phyloP scores from a whole-genome alignment of 2,329 filamentous ascomycete genomes.

The Plenodomus biglobosus region DNA sequence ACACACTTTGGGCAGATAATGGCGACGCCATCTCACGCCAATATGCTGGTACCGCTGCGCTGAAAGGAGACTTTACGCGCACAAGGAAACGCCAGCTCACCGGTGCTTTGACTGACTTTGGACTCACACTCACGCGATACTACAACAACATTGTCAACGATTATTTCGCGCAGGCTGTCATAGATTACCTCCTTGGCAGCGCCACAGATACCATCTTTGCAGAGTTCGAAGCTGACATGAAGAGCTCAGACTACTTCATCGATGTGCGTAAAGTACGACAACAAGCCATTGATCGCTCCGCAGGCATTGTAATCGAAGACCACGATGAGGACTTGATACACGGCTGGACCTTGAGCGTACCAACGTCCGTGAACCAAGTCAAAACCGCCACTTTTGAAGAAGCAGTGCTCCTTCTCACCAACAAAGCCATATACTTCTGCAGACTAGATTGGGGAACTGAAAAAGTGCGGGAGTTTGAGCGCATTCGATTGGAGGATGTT shows the following conservation, averaged over 20 bases:
- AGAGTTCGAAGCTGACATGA: conserved; percentile 92
- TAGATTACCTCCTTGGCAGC: conserved; percentile 91
- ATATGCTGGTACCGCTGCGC: conserved; percentile 90
- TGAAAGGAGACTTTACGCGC: conserved; percentile 95
- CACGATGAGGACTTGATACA: conserved; percentile 84
- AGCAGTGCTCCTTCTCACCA: conserved; percentile 81
- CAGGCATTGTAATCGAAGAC: conserved; percentile 73
- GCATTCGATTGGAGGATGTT: conserved; percentile 75
- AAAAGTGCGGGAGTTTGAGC: conserved; percentile 90
- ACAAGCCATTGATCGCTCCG: conserved; percentile 84
- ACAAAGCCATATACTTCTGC: conserved; percentile 82
- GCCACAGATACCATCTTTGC: conserved; percentile 83
- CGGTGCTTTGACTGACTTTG: conserved; percentile 87
- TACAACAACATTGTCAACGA: conserved; percentile 93
- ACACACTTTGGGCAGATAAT: conserved; percentile 95
- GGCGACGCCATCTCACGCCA: conserved; percentile 94
- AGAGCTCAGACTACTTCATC: conserved; percentile 86
- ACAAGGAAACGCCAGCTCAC: conserved; percentile 88
- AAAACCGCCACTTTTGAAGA: conserved; percentile 79
- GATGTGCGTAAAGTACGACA: conserved; percentile 83
- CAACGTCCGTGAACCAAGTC: conserved; percentile 67
- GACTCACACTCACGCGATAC: conserved; percentile 78
- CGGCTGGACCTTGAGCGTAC: conserved; percentile 86
- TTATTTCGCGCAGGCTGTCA: conserved; percentile 92
- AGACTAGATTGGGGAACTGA: conserved; percentile 94